These are phyloP conservation scores for Ochromonas danica DNA, from an alignment of 108 stramenopile species.

Conservation along the genomic window DNA sequence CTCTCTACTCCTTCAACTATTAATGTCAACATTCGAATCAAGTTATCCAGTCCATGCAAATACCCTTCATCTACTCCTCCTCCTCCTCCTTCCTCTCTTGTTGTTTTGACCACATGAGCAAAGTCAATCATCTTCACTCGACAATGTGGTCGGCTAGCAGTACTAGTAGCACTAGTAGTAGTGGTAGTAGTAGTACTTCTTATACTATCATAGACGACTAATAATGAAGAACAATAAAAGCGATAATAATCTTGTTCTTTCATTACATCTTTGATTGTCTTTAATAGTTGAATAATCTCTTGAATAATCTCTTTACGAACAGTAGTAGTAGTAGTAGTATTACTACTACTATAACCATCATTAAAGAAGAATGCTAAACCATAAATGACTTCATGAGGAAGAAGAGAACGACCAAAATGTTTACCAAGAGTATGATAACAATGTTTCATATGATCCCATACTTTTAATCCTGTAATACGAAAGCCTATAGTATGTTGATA, in stretches of 20 bases:
- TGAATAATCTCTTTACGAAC: not conserved
- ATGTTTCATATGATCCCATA: not conserved
- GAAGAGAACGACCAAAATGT: not conserved
- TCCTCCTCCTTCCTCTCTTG: not conserved
- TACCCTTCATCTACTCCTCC: slow-evolving; percentile 1
- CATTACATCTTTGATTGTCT: not conserved
- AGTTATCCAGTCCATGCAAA: not conserved
- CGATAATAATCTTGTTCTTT: not conserved
- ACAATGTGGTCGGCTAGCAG: not conserved
- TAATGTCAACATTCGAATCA: too few relatives aligned
- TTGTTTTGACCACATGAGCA: slow-evolving; percentile 25
- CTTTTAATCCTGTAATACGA: slow-evolving; percentile 19
- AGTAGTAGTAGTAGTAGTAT: too few relatives aligned
- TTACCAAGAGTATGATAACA: not conserved
- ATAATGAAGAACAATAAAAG: slow-evolving; percentile 9
- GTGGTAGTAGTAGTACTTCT: not conserved
- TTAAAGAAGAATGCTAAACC: not conserved
- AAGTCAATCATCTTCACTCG: slow-evolving; percentile 9
- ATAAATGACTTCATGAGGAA: not conserved
- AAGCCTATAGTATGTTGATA: slow-evolving; percentile 6
- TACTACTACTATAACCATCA: too few relatives aligned
- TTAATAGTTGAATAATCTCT: not conserved
- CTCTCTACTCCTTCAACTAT: too few relatives aligned
- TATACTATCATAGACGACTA: not conserved
- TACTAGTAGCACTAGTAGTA: not conserved